A percentile compares a stretch with the other conserved stretches of the same genome.
Conservation (phyloP, 2,329 filamentous ascomycete species). For the Blastomyces emzantsi region DNA sequence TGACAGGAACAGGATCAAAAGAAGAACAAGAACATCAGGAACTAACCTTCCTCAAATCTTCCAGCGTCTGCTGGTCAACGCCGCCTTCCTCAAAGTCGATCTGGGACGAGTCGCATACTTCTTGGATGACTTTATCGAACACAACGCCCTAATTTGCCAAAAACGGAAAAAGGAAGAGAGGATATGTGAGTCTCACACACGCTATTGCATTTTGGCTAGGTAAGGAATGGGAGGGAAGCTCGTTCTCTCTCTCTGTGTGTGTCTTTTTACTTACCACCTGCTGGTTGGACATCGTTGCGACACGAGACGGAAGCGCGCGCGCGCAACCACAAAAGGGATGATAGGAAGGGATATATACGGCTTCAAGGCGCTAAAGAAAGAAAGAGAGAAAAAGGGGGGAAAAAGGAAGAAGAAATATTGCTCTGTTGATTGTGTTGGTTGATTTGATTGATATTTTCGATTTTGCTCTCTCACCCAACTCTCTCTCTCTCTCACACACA, state of each 20-base stretch:
- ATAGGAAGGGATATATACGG: not conserved
- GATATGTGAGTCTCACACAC: slow-evolving; percentile 13
- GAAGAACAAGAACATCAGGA: not conserved
- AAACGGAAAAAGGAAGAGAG: not conserved
- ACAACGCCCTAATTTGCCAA: slow-evolving; percentile 53
- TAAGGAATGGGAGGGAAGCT: slow-evolving; percentile 16
- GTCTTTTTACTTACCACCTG: slow-evolving; percentile 36
- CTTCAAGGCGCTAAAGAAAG: not conserved
- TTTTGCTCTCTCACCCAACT: no score
- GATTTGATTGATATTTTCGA: not conserved
- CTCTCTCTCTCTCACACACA: no score
- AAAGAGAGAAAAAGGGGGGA: no score
- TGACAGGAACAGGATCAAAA: not conserved
- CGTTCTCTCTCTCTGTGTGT: not conserved
- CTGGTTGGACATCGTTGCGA: slow-evolving; percentile 38
- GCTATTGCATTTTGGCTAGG: not conserved
- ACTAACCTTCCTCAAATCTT: slow-evolving; percentile 81
- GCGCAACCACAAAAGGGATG: not conserved
- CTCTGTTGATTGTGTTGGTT: not conserved
- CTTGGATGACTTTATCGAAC: slow-evolving; percentile 85
- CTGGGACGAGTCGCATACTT: slow-evolving; percentile 81
- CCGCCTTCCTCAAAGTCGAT: slow-evolving; percentile 97
- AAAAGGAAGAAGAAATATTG: not conserved
- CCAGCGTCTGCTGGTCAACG: slow-evolving; percentile 75
- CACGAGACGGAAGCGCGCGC: not conserved